Evolutionary conservation across 108 stramenopile species (phyloP), one percentile per base, ranked within the genome.

Genomic region (Parmales sp.): DNA sequence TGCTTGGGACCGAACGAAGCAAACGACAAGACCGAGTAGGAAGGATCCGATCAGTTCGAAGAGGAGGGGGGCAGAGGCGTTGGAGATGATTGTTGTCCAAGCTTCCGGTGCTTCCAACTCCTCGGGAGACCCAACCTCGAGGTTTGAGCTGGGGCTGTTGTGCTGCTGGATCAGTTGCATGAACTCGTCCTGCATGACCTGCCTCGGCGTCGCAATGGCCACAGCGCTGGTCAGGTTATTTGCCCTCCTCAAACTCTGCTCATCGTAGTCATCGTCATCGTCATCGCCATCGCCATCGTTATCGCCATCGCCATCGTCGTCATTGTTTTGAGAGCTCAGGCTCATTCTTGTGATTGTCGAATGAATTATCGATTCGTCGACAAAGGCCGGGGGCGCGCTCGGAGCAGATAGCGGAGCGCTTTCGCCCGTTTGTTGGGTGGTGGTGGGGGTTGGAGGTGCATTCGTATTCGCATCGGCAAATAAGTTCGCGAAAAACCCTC

Each of bases 11-110:
- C 54, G 54, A 16, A 20, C 20, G 31, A 60, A 60, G n/a, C 36
- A 13, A 28, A 60, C 54, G 3, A 60, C 54, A 3, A 60, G 0
- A 4, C 54, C 54, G 31, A 60, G 54, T 1, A 60, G 31, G 54
- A 60, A 60, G 54, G 31, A 60, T 13, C 54, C 54, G 54, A 60
- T 60, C 6, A 60, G 36, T 16, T 60, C 54, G 16, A 60, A 60
- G 31, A 60, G 31, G 36, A 60, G 54, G 3, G 54, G 54, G 31
- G 54, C 31, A 4, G 36, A 20, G 11, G 54, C 29, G 31, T 34
- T 28, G 54, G 36, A 4, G 5, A 60, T 13, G 26, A 60, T 6
- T 11, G 26, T 20, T 18, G 54, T 34, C 29, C 2, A 19, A 7
- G 54, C 9, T 16, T 60, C 54, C 28, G 31, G 31, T 34, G 29